Conservation (phyloP, 768 basidiomycete genomes). For the Myochromella boudieri region DNA sequence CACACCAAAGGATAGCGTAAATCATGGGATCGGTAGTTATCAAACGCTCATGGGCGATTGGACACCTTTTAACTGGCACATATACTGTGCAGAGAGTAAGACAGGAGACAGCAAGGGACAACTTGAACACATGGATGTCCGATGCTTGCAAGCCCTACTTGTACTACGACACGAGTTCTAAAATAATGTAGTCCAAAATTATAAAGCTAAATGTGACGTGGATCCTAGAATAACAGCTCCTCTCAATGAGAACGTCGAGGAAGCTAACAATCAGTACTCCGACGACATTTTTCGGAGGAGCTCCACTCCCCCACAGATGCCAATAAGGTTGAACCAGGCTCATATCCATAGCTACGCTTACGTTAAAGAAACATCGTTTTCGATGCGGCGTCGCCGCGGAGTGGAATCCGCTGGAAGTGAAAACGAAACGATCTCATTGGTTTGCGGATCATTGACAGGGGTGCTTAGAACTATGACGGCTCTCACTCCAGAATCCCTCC, state of each 20-base stretch:
- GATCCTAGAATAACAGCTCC: not conserved
- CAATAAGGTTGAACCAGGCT: not conserved
- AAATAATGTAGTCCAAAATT: not conserved
- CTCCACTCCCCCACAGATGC: not conserved
- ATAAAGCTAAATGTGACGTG: not conserved
- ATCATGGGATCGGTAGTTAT: no score
- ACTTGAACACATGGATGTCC: no score
- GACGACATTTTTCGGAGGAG: not conserved
- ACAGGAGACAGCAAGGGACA: no score
- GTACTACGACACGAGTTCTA: not conserved
- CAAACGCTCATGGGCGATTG: no score
- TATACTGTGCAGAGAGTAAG: no score
- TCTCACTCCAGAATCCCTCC: not conserved
- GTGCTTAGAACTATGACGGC: not conserved
- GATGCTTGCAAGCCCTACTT: not conserved
- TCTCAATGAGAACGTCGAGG: not conserved
- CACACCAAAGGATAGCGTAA: not conserved
- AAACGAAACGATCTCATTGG: not conserved
- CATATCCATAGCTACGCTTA: not conserved
- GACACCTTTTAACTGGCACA: no score
- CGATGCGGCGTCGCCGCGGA: not conserved
- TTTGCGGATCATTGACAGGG: no score
- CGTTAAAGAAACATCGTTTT: no score
- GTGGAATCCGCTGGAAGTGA: not conserved
- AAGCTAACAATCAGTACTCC: not conserved